Percentiles rank a stretch among this genome's conserved stretches.
These are phyloP conservation scores for Fusarium setosum DNA, from an alignment of 2,329 filamentous ascomycete species.

Conservation along the genomic window DNA sequence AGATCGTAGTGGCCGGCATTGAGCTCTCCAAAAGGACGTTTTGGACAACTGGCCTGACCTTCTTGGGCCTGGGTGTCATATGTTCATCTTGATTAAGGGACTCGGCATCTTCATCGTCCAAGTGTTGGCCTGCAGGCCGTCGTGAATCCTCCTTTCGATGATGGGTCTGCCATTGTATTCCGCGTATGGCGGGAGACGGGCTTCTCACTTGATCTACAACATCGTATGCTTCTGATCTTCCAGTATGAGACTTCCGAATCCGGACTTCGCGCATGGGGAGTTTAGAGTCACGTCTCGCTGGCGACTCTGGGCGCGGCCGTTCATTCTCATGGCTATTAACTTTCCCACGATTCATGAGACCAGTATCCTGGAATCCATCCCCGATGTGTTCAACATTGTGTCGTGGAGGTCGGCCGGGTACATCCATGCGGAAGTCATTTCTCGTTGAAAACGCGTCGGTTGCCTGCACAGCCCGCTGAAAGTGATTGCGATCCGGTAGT, in stretches of 20 bases:
- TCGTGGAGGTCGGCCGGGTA: conserved; percentile 42
- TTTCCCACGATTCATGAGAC: conserved; percentile 28
- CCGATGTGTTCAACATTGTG: conserved; percentile 44
- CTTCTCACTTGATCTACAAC: conserved; percentile 33
- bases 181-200: conserved; percentile 41
- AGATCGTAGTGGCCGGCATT: conserved; percentile 30
- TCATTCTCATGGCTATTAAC: conserved; percentile 25
- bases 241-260: conserved; percentile 41
- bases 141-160: conserved; percentile 27
- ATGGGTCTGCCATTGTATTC: conserved; percentile 33
- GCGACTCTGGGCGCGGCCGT: conserved; percentile 38
- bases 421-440: conserved; percentile 52
- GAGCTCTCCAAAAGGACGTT: conserved; percentile 39
- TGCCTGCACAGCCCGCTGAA: conserved; percentile 19
- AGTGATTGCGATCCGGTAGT: conserved; percentile 17
- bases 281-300: conserved; percentile 44
- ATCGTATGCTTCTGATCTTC: conserved; percentile 34
- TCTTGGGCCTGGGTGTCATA: conserved; percentile 39
- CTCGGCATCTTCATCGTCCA: conserved; percentile 38
- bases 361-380: conserved; percentile 48
- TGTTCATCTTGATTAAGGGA: conserved; percentile 37
- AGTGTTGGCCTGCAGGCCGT: conserved; percentile 30
- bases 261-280: conserved; percentile 54
- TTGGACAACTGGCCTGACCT: conserved; percentile 24
- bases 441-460: conserved; percentile 43